Base-by-base conservation (phyloP, 768 basidiomycete species). In the Podaxis mareebaensis region DNA sequence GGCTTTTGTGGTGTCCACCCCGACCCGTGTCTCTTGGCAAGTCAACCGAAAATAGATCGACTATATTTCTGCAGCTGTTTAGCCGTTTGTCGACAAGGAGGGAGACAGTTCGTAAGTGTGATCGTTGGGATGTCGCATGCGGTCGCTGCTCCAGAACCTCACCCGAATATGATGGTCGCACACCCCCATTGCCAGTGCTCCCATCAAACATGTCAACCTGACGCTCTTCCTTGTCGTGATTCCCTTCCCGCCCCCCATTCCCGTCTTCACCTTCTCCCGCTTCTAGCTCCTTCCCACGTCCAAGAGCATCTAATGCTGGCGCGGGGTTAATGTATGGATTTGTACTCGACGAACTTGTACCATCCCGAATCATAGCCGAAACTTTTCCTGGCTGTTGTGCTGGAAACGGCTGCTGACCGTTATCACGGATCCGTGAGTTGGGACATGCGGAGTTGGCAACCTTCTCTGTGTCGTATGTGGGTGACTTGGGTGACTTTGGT, bases 321-420 rank as follows among this genome's bases (percentile, higher is more conserved):
- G 78, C 75, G 7, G 77, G 79, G 67, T 83, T 82, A 69, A 83
- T 80, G 67, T 78, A 82, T 40, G 82, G 81, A 63, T 83, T 81
- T 33, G 70, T 66, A 44, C 62, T 60, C 30, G 66, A 63, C 11
- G 64, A 59, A 22, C 53, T 63, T 15, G 66, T 61, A 17, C 60
- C 58, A n/a, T 58, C 44, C 57, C 56, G 48, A 56, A 54, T 56
- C 58, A 65, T 40, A 44, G 57, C 55, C 58, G 66, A 53, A 13
- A 46, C 38, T 61, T 48, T 61, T 51, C 48, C 51, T 20, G 59
- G 58, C 4, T 63, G 53, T 44, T 20, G 20, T 60, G 67, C 42
- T 42, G 60, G 67, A 36, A 52, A 20, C 6, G 48, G 28, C 49
- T 33, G 38, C 36, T 38, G 24, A 26, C 13, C 0, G 36, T 39